Conservation (phyloP, 768 basidiomycete species). For the Kwoniella dejecticola region DNA sequence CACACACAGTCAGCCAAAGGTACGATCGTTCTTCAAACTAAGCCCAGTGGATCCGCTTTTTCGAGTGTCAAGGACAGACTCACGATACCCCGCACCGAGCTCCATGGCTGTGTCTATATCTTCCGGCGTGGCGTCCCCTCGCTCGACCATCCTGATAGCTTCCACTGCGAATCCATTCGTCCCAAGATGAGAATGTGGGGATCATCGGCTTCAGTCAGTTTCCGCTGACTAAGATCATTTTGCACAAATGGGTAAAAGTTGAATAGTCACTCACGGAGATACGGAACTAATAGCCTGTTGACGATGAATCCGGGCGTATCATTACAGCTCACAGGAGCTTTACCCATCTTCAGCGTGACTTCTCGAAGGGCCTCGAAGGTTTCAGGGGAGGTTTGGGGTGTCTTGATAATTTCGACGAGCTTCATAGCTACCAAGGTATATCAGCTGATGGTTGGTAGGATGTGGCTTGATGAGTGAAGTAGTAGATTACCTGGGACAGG, state of each 20-base stretch:
- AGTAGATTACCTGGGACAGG: conserved; percentile 44
- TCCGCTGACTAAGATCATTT: too few relatives aligned
- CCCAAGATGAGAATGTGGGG: too few relatives aligned
- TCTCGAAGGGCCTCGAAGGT: conserved; percentile 54
- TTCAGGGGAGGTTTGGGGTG: conserved; percentile 52
- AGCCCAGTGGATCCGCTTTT: too few relatives aligned
- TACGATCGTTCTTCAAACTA: too few relatives aligned
- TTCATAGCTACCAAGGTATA: conserved; percentile 54
- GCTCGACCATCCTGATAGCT: conserved; percentile 58
- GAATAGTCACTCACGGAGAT: conserved; percentile 53
- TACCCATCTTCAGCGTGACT: conserved; percentile 56
- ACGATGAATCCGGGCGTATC: conserved; percentile 61
- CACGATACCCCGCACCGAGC: conserved; percentile 58
- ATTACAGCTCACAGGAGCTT: conserved; percentile 57
- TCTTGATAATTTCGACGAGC: conserved; percentile 58
- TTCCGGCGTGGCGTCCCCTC: conserved; percentile 57
- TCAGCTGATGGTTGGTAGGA: not conserved
- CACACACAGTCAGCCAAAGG: not conserved
- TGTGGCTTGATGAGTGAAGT: not conserved
- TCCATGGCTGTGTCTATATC: conserved; percentile 60
- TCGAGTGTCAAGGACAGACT: conserved; percentile 22
- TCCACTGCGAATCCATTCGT: conserved; percentile 56
- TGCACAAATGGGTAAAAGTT: too few relatives aligned
- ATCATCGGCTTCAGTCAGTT: too few relatives aligned
- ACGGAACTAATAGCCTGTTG: conserved; percentile 58